These are phyloP conservation scores for Neofusicoccum sp. DNA, from an alignment of 2,329 filamentous ascomycete genomes.

Conservation along the genomic window DNA sequence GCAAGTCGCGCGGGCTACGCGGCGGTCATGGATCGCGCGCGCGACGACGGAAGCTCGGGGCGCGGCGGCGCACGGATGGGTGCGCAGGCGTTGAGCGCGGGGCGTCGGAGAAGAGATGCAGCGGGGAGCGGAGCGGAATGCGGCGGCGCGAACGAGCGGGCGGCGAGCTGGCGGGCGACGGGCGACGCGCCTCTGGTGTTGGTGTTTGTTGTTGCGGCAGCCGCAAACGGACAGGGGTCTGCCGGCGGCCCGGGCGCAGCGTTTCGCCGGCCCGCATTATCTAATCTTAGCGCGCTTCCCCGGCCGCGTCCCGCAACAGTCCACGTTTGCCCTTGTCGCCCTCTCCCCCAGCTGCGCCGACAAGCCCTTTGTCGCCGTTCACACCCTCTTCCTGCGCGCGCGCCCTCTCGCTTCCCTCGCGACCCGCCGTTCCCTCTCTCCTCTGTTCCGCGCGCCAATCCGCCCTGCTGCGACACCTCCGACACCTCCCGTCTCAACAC, in stretches of 20 bases:
- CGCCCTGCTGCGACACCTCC: neutral
- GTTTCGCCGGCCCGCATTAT: neutral
- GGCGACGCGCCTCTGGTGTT: neutral
- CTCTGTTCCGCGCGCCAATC: neutral
- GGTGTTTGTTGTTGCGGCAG: neutral
- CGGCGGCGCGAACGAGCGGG: neutral
- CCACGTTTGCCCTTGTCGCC: conserved; percentile 11
- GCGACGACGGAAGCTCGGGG: neutral
- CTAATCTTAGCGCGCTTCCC: neutral
- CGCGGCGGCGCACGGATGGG: neutral
- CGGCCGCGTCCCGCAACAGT: neutral
- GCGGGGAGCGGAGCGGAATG: no score
- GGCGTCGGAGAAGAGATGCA: neutral
- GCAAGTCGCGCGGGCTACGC: neutral
- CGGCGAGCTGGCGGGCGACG: neutral
- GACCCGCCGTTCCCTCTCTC: neutral
- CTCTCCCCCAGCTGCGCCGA: neutral
- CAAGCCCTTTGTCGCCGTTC: neutral
- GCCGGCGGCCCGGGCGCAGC: neutral
- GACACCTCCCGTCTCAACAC: neutral
- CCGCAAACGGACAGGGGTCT: neutral
- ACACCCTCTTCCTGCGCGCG: neutral
- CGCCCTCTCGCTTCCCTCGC: neutral
- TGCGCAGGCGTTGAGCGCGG: neutral
- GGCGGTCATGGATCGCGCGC: neutral